Percentiles rank a stretch among this genome's conserved stretches.
These are phyloP conservation scores for Malus orientalis DNA, from an alignment of 306 rosid species.

Conservation along the genomic window DNA sequence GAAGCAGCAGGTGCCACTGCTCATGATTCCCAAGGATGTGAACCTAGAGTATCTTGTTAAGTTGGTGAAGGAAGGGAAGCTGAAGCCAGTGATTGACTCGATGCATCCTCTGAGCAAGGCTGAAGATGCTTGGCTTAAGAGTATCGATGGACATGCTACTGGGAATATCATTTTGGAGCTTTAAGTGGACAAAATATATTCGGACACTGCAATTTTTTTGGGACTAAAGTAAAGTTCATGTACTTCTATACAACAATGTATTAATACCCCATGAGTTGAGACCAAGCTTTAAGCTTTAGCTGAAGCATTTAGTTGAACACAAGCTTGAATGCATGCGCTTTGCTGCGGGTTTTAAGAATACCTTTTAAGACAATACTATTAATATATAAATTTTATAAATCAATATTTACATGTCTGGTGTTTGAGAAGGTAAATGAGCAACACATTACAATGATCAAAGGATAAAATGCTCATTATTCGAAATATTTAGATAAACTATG, in stretches of 20 bases:
- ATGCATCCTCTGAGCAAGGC: conserved; percentile 43
- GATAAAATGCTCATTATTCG: too few relatives aligned
- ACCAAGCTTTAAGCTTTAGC: too few relatives aligned
- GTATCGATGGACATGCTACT: conserved; percentile 71
- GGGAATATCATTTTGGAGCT: conserved; percentile 65
- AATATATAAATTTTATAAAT: too few relatives aligned
- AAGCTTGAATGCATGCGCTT: too few relatives aligned
- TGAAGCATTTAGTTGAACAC: too few relatives aligned
- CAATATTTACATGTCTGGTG: too few relatives aligned
- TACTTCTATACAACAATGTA: not conserved
- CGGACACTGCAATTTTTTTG: not conserved
- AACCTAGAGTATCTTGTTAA: conserved; percentile 44
- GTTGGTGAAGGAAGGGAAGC: conserved; percentile 54
- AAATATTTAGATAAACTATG: too few relatives aligned
- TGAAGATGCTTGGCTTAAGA: conserved; percentile 63
- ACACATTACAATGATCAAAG: too few relatives aligned
- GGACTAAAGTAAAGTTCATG: not conserved
- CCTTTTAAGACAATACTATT: too few relatives aligned
- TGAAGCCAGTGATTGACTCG: conserved; percentile 56
- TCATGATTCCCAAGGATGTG: conserved; percentile 38
- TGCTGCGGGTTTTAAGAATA: too few relatives aligned
- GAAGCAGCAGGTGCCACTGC: conserved; percentile 56
- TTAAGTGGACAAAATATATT: not conserved
- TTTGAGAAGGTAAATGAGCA: too few relatives aligned
- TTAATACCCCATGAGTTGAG: too few relatives aligned